These are phyloP conservation scores for Dunaliella salina DNA, from an alignment of 163 green algal species.

Conservation along the genomic window DNA sequence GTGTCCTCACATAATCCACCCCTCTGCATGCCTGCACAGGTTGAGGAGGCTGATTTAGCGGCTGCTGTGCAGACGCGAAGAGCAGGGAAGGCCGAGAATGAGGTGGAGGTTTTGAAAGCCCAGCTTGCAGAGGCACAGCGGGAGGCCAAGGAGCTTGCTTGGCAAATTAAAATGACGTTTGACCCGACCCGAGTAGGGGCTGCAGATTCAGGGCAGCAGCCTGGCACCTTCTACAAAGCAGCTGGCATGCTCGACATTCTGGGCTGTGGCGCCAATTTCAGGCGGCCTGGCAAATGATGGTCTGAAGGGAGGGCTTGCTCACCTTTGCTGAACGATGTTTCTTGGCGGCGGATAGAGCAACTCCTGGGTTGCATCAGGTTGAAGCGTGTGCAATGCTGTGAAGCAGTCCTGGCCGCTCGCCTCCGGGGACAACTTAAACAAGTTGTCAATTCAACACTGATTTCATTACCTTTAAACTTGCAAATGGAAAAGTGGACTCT, in stretches of 20 bases:
- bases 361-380: no score
- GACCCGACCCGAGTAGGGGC: not conserved
- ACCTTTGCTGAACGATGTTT: no score
- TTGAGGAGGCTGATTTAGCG: constrained; percentile 42
- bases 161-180: constrained; percentile 42
- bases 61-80: constrained; percentile 37
- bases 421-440: no score
- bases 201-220: not conserved
- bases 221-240: not conserved
- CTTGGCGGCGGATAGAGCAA: no score
- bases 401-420: no score
- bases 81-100: constrained; percentile 30
- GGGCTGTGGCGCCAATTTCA: constrained; percentile 27
- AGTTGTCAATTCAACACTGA: no score
- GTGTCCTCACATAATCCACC: no score
- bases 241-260: constrained; percentile 24
- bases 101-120: constrained; percentile 14
- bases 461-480: no score
- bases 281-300: not conserved
- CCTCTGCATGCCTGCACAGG: not conserved
- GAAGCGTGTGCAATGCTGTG: no score
- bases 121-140: constrained; percentile 29
- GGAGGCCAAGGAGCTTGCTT: constrained; percentile 34
- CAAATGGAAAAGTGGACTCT: no score
- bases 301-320: no score